phyloP scores from a whole-genome alignment of 169 alveolate species.

The Plasmodium vivax region DNA sequence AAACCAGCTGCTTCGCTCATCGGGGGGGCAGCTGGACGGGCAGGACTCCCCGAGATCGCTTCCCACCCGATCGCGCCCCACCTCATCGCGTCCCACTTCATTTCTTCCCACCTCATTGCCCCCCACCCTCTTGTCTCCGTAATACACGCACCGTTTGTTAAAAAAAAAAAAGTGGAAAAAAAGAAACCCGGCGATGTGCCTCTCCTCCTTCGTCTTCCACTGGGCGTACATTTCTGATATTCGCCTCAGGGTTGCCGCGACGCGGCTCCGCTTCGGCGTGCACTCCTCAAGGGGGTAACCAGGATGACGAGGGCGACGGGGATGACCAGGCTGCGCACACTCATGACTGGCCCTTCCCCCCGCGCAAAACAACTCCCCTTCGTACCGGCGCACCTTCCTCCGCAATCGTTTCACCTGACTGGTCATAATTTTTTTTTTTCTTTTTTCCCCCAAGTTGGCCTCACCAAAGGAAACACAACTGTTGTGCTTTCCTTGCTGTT shows the following conservation, averaged over 20 bases:
- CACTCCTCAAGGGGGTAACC: neutral
- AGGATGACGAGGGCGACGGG: too few species aligned
- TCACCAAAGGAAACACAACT: neutral
- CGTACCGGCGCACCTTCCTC: neutral
- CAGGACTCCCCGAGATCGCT: neutral
- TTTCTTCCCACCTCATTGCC: too few species aligned
- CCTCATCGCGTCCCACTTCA: too few species aligned
- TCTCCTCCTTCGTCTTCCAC: slow-evolving; percentile 18
- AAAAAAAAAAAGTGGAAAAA: slow-evolving; percentile 20
- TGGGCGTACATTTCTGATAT: slow-evolving; percentile 15
- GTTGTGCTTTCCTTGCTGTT: neutral
- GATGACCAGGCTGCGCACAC: neutral
- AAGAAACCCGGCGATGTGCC: slow-evolving; percentile 38
- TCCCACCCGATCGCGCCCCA: neutral
- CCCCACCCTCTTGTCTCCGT: slow-evolving; percentile 19
- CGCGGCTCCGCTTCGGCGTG: neutral
- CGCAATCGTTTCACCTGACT: neutral
- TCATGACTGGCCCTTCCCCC: neutral
- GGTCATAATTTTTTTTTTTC: neutral
- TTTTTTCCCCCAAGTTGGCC: neutral
- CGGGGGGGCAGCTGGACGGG: neutral
- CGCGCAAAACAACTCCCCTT: neutral
- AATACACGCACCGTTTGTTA: slow-evolving; percentile 25
- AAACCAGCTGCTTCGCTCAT: slow-evolving; percentile 34
- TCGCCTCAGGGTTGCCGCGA: neutral